Base-by-base conservation (phyloP, 768 basidiomycete species). In the Russula earlei region DNA sequence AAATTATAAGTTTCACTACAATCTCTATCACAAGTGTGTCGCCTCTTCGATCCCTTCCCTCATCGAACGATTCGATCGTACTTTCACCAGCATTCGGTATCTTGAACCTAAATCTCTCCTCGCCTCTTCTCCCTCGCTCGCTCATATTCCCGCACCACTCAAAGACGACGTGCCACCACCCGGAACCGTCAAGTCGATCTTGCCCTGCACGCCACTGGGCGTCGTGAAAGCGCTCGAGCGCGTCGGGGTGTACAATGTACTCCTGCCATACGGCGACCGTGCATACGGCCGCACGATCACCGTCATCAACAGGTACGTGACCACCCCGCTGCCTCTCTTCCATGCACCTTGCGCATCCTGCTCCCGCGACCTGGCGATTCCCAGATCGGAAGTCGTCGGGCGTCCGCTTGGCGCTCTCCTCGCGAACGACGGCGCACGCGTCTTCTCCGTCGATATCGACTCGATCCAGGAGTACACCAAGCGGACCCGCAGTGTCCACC, bases 381-480 rank as follows among this genome's bases (percentile, higher is more conserved):
- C 8, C 63, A 91, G 92, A 60, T 94, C 91, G 37, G 96, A 99
- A 69, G 96, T 99, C 34, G 96, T 99, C 15, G 96, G 96, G 17
- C 78, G 96, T 57, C 96, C 95, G 12, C 76, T 98, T n/a, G 95
- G 93, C 0, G 96, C 96, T 4, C 74, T 99, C 44, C 78, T 98
- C 40, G 83, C 94, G 3, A 99, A 99, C 67, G 96, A 99, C 66
- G 96, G 96, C 27, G 96, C 95, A 2, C 78, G 92, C 9, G 96
- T 97, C 5, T 85, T 97, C 65, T 94, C 91, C 6, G 90, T 89
- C 5, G 96, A 99, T 68, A 90, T 98, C 54, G 92, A 95, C 67
- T 90, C 91, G 10, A 88, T 94, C 50, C 89, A 96, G 78, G 96
- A 98, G 74, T 98, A 95, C 71, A 96, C 90, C 43, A 95, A 95